phyloP scores from a whole-genome alignment of 345 rosid genomes.

The Erysimum cheiranthoides region DNA sequence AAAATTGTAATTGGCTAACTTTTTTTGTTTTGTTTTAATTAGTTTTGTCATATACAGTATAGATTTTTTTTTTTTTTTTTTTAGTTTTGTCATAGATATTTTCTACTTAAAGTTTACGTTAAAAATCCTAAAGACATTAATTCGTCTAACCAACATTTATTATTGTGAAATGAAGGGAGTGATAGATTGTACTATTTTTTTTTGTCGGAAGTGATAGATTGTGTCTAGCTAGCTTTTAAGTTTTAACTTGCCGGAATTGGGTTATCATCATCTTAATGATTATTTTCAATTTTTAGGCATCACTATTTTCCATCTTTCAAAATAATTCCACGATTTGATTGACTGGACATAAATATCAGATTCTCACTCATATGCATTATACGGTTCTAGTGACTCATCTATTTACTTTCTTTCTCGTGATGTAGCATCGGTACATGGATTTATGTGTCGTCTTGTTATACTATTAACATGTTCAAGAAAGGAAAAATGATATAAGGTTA shows the following conservation, averaged over 20 bases:
- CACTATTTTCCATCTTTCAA: not conserved
- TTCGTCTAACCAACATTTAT: not conserved
- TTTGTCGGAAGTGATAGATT: not conserved
- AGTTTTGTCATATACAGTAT: not conserved
- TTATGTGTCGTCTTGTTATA: constrained; percentile 23
- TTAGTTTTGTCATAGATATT: not conserved
- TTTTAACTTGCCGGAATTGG: not conserved
- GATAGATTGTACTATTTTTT: not conserved
- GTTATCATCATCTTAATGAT: not conserved
- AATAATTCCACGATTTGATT: constrained; percentile 26
- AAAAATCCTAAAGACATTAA: not conserved
- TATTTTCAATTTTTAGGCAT: not conserved
- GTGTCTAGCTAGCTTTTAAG: not conserved
- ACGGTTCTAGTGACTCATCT: constrained; percentile 8
- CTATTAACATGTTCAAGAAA: not conserved
- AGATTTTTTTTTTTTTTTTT: no score
- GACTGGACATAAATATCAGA: constrained; percentile 28
- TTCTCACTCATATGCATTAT: constrained; percentile 18
- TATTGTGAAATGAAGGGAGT: not conserved
- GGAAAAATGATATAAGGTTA: not conserved
- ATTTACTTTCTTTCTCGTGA: constrained; percentile 29
- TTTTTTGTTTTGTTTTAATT: not conserved
- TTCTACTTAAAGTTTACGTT: not conserved
- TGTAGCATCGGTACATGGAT: constrained; percentile 2
- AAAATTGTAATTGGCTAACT: no score